Evolutionary conservation across 805 yeast genomes (phyloP), one percentile per base, ranked within the genome.

Genomic region (Clavispora carvajalis): DNA sequence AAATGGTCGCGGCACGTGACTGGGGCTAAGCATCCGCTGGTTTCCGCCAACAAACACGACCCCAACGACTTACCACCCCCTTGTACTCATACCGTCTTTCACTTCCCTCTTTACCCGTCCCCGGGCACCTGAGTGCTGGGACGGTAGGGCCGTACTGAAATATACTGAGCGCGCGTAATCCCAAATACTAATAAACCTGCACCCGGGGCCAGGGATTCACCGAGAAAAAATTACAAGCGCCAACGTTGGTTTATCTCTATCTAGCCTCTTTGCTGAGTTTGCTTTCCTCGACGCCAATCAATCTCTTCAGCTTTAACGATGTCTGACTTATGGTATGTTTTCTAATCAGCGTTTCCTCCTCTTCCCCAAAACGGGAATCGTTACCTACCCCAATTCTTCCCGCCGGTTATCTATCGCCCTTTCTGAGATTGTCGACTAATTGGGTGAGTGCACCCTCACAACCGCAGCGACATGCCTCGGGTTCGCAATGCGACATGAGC

Each of bases 311-410:
- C 26, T 28, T 44, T 56, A 39, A 63, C 53, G 57, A 80, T 80
- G 85, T 77, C 86, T 64, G 86, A 80, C 66, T 82, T 80, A 71
- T 81, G 86, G 86, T 81, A 77, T 56, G 86, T 75, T 17, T 11
- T 7, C 26, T 28, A n/a, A 9, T 28, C 19, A 10, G 8, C 15
- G 11, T 13, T 35, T 5, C 12, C 7, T 5, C 31, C 15, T 21
- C 12, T 16, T 15, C 11, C 23, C 2, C 30, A n/a, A 23, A 35
- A 11, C 22, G 15, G 37, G n/a, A 25, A 12, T 13, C 13, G 12
- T 22, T 17, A 15, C 13, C 25, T 10, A 12, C 30, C 17, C 30
- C 30, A 13, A 26, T 13, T 13, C n/a, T n/a, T 13, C 17, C 8
- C 6, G 6, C 26, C 15, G 6, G 30, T 26, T 26, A 26, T 26